Evolutionary conservation across 2,329 filamentous ascomycete genomes (phyloP).

Genomic region (Trichoderma arundinaceum): DNA sequence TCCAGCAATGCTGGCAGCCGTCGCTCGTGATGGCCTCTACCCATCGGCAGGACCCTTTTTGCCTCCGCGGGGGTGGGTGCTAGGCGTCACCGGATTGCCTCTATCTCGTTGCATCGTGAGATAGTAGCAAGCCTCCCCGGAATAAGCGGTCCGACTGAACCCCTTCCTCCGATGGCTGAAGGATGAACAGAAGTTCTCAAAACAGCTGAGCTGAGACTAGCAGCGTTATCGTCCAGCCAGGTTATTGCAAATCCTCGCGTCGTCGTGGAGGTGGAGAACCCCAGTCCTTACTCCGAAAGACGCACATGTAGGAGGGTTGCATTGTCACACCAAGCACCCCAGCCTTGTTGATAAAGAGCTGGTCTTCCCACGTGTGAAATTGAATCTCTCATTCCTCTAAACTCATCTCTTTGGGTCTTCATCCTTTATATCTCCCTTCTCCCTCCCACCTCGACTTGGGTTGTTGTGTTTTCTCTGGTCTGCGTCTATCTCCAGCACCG

Average conservation of each 20-base stretch:
- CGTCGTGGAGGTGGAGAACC: slow-evolving; percentile 8
- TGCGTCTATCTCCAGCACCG: neutral
- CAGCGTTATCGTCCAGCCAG: slow-evolving; percentile 1
- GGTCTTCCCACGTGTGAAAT: slow-evolving; percentile 25
- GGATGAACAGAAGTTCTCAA: slow-evolving; percentile 29
- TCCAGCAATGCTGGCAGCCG: neutral
- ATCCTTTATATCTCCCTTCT: slow-evolving; percentile 12
- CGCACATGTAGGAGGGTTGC: slow-evolving; percentile 18
- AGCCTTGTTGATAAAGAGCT: slow-evolving; percentile 28
- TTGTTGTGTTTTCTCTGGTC: slow-evolving; percentile 16
- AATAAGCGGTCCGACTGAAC: slow-evolving; percentile 13
- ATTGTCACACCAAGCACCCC: slow-evolving; percentile 19
- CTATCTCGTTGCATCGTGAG: slow-evolving; percentile 12
- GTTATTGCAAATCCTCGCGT: slow-evolving; percentile 13
- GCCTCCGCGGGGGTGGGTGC: slow-evolving; percentile 18
- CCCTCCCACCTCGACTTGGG: slow-evolving; percentile 1
- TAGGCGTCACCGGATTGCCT: slow-evolving; percentile 20
- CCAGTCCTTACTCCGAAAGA: slow-evolving; percentile 6
- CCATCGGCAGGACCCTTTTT: slow-evolving; percentile 7
- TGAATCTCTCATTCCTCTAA: neutral
- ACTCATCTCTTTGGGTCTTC: slow-evolving; percentile 4
- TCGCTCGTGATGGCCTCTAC: slow-evolving; percentile 19
- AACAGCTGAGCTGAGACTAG: slow-evolving; percentile 18
- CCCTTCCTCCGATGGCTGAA: slow-evolving; percentile 15
- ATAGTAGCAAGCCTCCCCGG: slow-evolving; percentile 8